Evolutionary conservation across 2,329 filamentous ascomycete species (phyloP).

Genomic region (Raffaelea albimanens): DNA sequence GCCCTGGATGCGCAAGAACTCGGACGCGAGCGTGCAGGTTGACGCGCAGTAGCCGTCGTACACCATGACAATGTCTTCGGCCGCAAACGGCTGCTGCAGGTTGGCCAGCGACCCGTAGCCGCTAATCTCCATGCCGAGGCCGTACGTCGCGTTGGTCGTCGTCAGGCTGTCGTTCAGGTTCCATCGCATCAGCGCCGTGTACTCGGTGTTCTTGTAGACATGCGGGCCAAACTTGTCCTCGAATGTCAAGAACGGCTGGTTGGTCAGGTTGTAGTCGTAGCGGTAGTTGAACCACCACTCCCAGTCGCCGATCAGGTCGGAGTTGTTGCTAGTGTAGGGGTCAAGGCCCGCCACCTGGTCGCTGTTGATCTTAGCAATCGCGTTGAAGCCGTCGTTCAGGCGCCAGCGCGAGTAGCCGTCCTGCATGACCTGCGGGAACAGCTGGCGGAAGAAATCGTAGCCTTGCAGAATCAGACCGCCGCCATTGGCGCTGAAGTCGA

Average conservation of each 20-base stretch:
- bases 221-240: conserved; percentile 33
- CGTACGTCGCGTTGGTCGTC: conserved; percentile 27
- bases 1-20: conserved; percentile 19
- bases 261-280: conserved; percentile 37
- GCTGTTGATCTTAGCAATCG: conserved; percentile 32
- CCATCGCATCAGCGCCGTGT: conserved; percentile 43
- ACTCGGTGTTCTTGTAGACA: conserved; percentile 38
- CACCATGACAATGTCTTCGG: conserved; percentile 50
- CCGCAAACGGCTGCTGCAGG: conserved; percentile 41
- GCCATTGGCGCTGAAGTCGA: conserved; percentile 49
- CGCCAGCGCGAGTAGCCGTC: conserved; percentile 30
- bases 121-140: conserved; percentile 33
- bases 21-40: conserved; percentile 21
- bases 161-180: conserved; percentile 33
- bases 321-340: conserved; percentile 32
- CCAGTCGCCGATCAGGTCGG: conserved; percentile 4
- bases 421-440: conserved; percentile 32
- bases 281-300: conserved; percentile 34
- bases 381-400: conserved; percentile 26
- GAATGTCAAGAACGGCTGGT: conserved; percentile 39
- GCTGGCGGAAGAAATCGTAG: conserved; percentile 51
- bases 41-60: conserved; percentile 26
- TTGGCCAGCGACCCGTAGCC: conserved; percentile 39
- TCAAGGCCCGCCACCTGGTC: conserved; percentile 33
- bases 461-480: conserved; percentile 51